Evolutionary conservation across 345 rosid species (phyloP), one percentile per base, ranked within the genome.

Genomic region (Isatis tinctoria): DNA sequence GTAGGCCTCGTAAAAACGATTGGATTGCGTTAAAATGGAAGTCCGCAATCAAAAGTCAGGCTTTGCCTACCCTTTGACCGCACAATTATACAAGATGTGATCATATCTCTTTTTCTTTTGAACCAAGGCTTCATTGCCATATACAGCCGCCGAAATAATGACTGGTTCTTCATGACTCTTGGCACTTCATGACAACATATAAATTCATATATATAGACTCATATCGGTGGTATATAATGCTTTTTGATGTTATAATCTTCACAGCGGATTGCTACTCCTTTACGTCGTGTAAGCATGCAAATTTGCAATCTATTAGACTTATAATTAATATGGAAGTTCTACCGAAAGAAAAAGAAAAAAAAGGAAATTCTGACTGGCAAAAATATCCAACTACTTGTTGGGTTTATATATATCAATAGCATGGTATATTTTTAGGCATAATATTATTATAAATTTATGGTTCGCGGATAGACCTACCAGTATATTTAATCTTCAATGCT

Each of bases 11-110:
- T 60, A 24, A 33, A 24, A 45, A 14, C 62, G 75, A 56, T 45
- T 70, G 71, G 67, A 56, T 70, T 70, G 52, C 71, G 30, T 70
- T 63, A 54, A 36, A 70, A 12, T 70, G 59, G 80, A 76, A 70
- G 65, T 76, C 71, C 54, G 36, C 45, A 63, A 64, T 70, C 36
- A 70, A 70, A 76, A 70, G 75, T 39, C 72, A 63, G 35, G 75
- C 75, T 76, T 70, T 76, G 71, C 75, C 75, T 65, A 76, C 61
- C 56, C 75, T 70, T 76, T 76, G 80, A 76, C 80, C 44, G 54
- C 71, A 56, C 36, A 45, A 69, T 56, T 57, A 76, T 28, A 56
- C 67, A 70, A 47, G 28, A 27, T 57, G 52, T 62, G 59, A 76
- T 76, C 70, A 69, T 69, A 54, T 67, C 73, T 69, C 59, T 76